Base-by-base conservation (phyloP, 1,139 yeast species). In the Sugiyamaella pinicola region DNA sequence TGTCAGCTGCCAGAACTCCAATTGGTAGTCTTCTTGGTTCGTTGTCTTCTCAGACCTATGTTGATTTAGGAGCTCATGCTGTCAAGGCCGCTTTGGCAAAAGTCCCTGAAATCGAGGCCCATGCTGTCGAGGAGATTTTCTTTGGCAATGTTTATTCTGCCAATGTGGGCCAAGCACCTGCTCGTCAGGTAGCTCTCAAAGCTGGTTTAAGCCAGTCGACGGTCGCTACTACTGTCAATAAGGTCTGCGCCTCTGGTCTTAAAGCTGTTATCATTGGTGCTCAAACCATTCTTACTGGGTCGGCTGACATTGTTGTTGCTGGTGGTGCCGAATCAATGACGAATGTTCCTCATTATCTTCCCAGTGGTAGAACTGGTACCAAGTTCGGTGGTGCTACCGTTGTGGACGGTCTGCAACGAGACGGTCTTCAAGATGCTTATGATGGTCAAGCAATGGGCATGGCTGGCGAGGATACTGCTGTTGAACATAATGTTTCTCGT, bases 301-400 rank as follows among this genome's bases (percentile, higher is more conserved):
- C 82, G 61, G 96, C 96, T 52, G 97, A 90, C 66, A 84, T 93
- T 61, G 95, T 91, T 45, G 87, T 93, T 63, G 95, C 93, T 49
- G 99, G 98, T 64, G 99, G 99, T 67, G 95, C 96, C 59, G 99
- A 93, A 75, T 86, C 96, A 57, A 93, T 93, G 99, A 79, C 96
- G 59, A 93, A 93, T 70, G 83, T 91, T 42, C 99, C 99, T 55
- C 93, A 93, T 79, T 93, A 93, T 72, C 69, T 89, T 55, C 96
- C 96, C 56, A 69, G 82, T 55, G 91, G 91, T 44, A 86, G 99
- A 75, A 69, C 77, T 47, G 98, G 98, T 62, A 84, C 90, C 64
- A 85, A 93, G 76, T 93, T 83, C 67, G 98, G 99, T 63, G 93
- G 88, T 60, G 74, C 83, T 51, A 67, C 79, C 29, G 64, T 91